Conservation (phyloP, 148 eudicot species). For the Rhododendron griersonianum region DNA sequence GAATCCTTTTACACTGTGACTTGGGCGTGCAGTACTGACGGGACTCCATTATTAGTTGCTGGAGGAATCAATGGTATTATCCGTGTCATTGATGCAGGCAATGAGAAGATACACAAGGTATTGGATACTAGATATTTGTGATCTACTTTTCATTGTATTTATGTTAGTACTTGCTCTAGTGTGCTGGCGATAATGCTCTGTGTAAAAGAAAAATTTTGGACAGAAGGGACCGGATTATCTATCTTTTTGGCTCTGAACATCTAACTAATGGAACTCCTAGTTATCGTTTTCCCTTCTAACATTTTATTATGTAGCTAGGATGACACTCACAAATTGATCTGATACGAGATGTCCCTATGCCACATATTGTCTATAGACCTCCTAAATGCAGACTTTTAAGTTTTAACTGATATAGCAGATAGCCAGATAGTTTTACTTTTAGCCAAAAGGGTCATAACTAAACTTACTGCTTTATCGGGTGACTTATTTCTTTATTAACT, state of each 20-base stretch:
- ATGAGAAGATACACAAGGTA: constrained; percentile 92
- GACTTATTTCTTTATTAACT: not conserved
- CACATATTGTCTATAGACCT: not conserved
- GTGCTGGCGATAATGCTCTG: not conserved
- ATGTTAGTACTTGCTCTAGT: not conserved
- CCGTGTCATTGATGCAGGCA: constrained; percentile 83
- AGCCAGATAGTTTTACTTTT: not conserved
- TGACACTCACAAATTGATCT: not conserved
- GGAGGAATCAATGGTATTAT: constrained; percentile 92
- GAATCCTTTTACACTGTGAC: constrained; percentile 95
- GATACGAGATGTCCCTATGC: not conserved
- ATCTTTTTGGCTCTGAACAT: not conserved
- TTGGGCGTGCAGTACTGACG: constrained; percentile 89
- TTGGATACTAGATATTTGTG: not conserved
- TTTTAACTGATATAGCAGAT: not conserved
- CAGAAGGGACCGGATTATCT: not conserved
- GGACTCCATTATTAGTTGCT: constrained; percentile 83
- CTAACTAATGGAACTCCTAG: not conserved
- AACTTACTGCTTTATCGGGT: not conserved
- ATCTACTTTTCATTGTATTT: not conserved
- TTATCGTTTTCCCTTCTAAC: not conserved
- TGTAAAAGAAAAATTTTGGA: not conserved
- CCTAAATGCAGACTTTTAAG: not conserved
- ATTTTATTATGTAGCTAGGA: not conserved
- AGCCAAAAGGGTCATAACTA: not conserved